Base-by-base conservation (phyloP, 371 early-diverging fungal species). In the Chytridiales sp. region DNA sequence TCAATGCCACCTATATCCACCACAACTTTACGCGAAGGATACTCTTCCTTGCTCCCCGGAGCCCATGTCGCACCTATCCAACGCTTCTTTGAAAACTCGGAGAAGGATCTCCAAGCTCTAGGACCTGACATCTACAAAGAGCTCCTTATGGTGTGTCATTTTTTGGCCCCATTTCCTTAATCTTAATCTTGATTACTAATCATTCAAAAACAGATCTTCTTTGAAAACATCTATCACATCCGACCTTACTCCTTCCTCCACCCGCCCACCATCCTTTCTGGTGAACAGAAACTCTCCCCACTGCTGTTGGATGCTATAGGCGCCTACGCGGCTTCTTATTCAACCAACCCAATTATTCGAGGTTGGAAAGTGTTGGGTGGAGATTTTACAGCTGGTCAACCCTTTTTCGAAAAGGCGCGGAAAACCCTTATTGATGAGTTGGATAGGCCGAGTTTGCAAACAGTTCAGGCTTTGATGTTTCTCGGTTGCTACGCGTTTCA, bases 401-500 rank as follows among this genome's bases (percentile, higher is more conserved):
- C 46, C 9, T 46, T 46, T 22, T 46, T 46, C 24, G 9, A 13
- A 9, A 46, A 9, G 13, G 46, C 46, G 21, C 9, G 46, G 46
- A 13, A 9, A 21, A 46, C 9, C 13, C 9, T 46, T 9, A 19
- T 24, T 9, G 46, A 46, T 19, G 9, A 9, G 9, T 9, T 46
- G 46, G 46, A 46, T 22, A 21, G 9, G 9, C 39, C 39, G 39
- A 13, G 13, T 9, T 22, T 46, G 9, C 19, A 46, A 24, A 46
- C 46, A 9, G 46, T 46, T 13, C 46, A 46, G 21, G 46, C 46
- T 22, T 22, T 46, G 13, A 9, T 46, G 9, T 46, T 46, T 46
- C 24, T 46, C 9, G 46, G 46, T 9, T 46, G 46, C 24, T 46
- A 46, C 24, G 46, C 46, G 15, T 46, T 46, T 46, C 46, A 46